Evolutionary conservation across 805 yeast genomes (phyloP).

Genomic region (Nakazawaea wickerhamii): DNA sequence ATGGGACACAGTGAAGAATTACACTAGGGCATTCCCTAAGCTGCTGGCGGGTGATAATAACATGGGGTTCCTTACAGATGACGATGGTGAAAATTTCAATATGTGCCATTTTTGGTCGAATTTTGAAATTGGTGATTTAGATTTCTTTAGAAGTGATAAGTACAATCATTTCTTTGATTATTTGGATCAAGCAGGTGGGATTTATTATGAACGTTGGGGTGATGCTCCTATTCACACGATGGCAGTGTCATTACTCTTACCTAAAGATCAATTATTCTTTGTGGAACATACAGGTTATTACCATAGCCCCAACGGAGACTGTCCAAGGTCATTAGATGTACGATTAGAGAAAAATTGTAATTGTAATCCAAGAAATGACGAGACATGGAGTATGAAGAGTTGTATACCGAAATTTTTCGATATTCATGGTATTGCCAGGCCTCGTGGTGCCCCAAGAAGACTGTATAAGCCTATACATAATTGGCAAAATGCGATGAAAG

Average conservation of each 20-base stretch:
- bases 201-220: constrained; percentile 58
- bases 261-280: constrained; percentile 25
- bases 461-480: constrained; percentile 25
- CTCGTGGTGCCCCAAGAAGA: constrained; percentile 21
- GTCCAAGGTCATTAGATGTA: constrained; percentile 46
- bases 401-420: constrained; percentile 43
- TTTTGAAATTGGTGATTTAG: constrained; percentile 49
- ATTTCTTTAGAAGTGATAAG: constrained; percentile 41
- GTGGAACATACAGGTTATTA: constrained; percentile 49
- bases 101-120: constrained; percentile 65
- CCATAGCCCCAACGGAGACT: constrained; percentile 53
- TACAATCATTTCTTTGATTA: constrained; percentile 40
- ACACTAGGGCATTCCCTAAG: constrained; percentile 40
- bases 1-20: constrained; percentile 43
- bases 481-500: constrained; percentile 14
- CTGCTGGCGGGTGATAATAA: constrained; percentile 43
- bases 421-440: constrained; percentile 26
- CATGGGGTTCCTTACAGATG: constrained; percentile 43
- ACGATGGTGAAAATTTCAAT: constrained; percentile 37
- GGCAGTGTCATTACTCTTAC: constrained; percentile 26
- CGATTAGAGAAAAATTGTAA: constrained; percentile 43
- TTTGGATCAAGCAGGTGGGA: constrained; percentile 44
- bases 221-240: constrained; percentile 34
- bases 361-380: constrained; percentile 44
- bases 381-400: constrained; percentile 44